Evolutionary conservation across 2,329 filamentous ascomycete species (phyloP).

Genomic region (Alternaria brassicicola): DNA sequence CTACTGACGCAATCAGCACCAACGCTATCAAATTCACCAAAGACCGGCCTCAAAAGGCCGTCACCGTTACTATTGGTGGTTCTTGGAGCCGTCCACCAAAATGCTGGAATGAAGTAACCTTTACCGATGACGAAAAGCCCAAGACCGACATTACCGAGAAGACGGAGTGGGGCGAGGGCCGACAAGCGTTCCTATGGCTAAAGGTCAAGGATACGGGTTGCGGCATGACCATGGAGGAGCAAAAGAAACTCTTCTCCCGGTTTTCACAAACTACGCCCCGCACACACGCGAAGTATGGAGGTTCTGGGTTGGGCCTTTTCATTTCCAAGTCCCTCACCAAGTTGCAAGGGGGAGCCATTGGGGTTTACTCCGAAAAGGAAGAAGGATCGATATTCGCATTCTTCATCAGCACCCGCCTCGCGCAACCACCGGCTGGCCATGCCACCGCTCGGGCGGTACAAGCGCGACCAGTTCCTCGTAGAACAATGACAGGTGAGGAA

Average conservation of each 20-base stretch:
- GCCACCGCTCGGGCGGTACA: not conserved
- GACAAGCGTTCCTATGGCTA: slow-evolving; percentile 44
- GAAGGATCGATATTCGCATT: slow-evolving; percentile 50
- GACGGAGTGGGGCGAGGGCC: slow-evolving; percentile 41
- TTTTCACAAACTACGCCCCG: slow-evolving; percentile 41
- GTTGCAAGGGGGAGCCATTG: slow-evolving; percentile 51
- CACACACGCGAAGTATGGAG: slow-evolving; percentile 49
- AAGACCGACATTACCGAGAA: slow-evolving; percentile 14
- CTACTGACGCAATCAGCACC: slow-evolving; percentile 36
- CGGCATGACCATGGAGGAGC: slow-evolving; percentile 48
- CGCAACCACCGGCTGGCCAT: slow-evolving; percentile 15
- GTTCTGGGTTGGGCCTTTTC: slow-evolving; percentile 52
- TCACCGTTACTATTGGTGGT: slow-evolving; percentile 49
- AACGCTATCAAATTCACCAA: slow-evolving; percentile 48
- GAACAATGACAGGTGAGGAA: slow-evolving; percentile 24
- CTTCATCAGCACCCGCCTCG: slow-evolving; percentile 44
- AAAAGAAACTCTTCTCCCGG: slow-evolving; percentile 40
- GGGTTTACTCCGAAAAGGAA: slow-evolving; percentile 46
- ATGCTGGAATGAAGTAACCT: slow-evolving; percentile 23
- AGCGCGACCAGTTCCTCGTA: slow-evolving; percentile 11
- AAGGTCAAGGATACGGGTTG: slow-evolving; percentile 49
- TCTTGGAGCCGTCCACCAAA: slow-evolving; percentile 22
- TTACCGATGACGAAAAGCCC: slow-evolving; percentile 16
- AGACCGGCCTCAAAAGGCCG: slow-evolving; percentile 38
- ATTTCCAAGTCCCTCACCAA: slow-evolving; percentile 47